Percentiles rank a stretch among this genome's conserved stretches.
phyloP scores from a whole-genome alignment of 805 yeast species.

The Yarrowia osloensis region DNA sequence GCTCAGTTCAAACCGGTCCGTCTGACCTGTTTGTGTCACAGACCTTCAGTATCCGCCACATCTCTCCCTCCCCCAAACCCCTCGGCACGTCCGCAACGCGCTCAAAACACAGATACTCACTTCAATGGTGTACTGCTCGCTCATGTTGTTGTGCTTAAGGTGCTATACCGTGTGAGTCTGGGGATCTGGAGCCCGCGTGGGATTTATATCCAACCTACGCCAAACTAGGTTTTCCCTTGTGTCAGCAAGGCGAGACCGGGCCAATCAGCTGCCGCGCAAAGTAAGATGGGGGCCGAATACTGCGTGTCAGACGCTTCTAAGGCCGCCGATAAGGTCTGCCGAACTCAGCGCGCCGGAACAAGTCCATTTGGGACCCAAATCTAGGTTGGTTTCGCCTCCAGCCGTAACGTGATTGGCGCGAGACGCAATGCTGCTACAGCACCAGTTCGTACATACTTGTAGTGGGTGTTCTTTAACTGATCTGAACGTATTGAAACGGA shows the following conservation, averaged over 20 bases:
- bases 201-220: neutral
- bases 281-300: neutral
- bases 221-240: conserved; percentile 25
- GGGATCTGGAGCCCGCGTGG: neutral
- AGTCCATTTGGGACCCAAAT: neutral
- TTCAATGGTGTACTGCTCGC: conserved; percentile 27
- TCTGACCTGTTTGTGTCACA: too few relatives aligned
- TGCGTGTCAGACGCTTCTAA: neutral
- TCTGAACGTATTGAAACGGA: too few relatives aligned
- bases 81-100: neutral
- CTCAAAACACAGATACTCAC: conserved; percentile 5
- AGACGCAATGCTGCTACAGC: too few relatives aligned
- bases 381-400: neutral
- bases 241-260: neutral
- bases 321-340: neutral
- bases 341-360: neutral
- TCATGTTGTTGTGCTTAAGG: neutral
- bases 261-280: conserved; percentile 2
- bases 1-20: too few relatives aligned
- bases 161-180: neutral
- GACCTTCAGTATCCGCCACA: too few relatives aligned
- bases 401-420: neutral
- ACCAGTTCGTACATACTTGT: too few relatives aligned
- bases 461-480: too few relatives aligned
- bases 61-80: neutral